Percentiles rank a stretch among this genome's conserved stretches.
Conservation (phyloP, 1,284 basidiomycete genomes). For the Cryptococcus depauperatus region DNA sequence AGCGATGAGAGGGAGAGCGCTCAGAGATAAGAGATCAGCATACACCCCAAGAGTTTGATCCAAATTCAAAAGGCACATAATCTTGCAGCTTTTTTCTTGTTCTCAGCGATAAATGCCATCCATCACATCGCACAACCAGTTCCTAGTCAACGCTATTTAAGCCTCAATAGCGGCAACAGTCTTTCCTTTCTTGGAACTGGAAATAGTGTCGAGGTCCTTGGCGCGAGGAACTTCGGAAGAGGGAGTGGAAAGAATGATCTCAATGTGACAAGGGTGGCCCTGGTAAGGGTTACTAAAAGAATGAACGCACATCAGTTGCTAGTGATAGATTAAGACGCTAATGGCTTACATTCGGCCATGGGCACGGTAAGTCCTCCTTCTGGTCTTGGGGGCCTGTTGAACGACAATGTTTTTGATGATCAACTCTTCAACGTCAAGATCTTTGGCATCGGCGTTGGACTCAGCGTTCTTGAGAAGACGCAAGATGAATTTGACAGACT, state of each 20-base stretch:
- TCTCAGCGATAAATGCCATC: too few species aligned
- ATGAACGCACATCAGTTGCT: neutral
- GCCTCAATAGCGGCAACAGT: conserved; percentile 46
- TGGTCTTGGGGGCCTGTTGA: conserved; percentile 99
- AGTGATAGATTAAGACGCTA: neutral
- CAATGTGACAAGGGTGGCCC: conserved; percentile 89
- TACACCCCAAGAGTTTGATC: too few species aligned
- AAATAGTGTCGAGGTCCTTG: conserved; percentile 61
- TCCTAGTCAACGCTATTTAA: conserved; percentile 25
- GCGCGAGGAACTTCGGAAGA: conserved; percentile 79
- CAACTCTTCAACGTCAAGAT: conserved; percentile 84
- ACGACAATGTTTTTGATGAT: conserved; percentile 95
- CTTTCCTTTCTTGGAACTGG: conserved; percentile 43
- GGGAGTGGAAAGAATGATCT: conserved; percentile 74
- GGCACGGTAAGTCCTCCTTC: conserved; percentile 98
- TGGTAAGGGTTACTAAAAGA: conserved; percentile 69
- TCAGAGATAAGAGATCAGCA: too few species aligned
- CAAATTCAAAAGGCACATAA: too few species aligned
- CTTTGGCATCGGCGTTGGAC: conserved; percentile 98
- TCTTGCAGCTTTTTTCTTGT: too few species aligned
- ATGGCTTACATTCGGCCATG: conserved; percentile 68
- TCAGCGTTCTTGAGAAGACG: conserved; percentile 98
- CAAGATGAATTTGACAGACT: conserved; percentile 93
- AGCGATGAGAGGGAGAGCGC: too few species aligned
- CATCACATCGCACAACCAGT: conserved; percentile 35